Evolutionary conservation across 1,284 basidiomycete genomes (phyloP).

Genomic region (Trichosporon sp.): DNA sequence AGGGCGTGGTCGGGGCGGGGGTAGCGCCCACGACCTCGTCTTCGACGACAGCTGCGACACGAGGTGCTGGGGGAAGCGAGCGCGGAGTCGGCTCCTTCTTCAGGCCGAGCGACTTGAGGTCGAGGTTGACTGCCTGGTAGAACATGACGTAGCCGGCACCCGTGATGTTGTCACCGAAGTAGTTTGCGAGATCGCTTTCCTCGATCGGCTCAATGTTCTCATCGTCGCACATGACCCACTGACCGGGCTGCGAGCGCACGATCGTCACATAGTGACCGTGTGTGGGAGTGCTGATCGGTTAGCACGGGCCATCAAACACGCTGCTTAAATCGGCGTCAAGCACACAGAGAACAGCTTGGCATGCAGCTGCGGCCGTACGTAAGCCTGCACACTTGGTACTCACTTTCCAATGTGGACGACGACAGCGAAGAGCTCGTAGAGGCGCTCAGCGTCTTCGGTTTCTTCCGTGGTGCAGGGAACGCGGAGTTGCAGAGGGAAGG

Average conservation of each 20-base stretch:
- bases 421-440: slow-evolving; percentile 92
- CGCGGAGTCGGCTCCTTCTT: slow-evolving; percentile 22
- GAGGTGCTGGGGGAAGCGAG: slow-evolving; percentile 9
- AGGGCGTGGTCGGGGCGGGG: not conserved
- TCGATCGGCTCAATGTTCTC: slow-evolving; percentile 82
- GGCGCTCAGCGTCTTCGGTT: slow-evolving; percentile 71
- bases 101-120: slow-evolving; percentile 62
- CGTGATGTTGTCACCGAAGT: slow-evolving; percentile 83
- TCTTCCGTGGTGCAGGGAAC: slow-evolving; percentile 97
- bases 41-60: not conserved
- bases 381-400: slow-evolving; percentile 45
- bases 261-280: slow-evolving; percentile 97
- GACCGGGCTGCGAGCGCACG: slow-evolving; percentile 70
- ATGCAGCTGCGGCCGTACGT: not conserved
- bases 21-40: not conserved
- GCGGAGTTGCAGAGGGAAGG: slow-evolving; percentile 88
- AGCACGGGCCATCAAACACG: not conserved
- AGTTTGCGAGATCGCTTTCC: slow-evolving; percentile 83
- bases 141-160: slow-evolving; percentile 96
- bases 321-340: not conserved
- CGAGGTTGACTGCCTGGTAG: slow-evolving; percentile 88
- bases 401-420: slow-evolving; percentile 97
- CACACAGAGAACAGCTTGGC: not conserved
- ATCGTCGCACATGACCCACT: slow-evolving; percentile 93
- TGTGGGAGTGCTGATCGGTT: slow-evolving; percentile 69